These are phyloP conservation scores for Pseudozyma thailandica DNA, from an alignment of 1,284 basidiomycete genomes.

Conservation along the genomic window DNA sequence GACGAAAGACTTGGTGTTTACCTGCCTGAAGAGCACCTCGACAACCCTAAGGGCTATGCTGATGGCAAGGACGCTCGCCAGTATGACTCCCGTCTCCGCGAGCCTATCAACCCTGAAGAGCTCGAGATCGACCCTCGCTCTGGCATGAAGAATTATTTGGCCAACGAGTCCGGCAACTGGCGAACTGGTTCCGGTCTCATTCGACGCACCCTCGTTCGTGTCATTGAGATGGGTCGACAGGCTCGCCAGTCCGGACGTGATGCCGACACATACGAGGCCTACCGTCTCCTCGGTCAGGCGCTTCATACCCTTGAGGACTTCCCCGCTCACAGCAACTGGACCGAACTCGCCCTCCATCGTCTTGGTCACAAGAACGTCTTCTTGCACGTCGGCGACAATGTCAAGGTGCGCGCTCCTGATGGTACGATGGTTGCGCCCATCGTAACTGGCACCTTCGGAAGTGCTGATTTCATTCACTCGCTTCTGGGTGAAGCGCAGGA, in stretches of 20 bases:
- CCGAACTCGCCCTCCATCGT: conserved; percentile 74
- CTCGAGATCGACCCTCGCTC: conserved; percentile 85
- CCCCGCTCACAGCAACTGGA: conserved; percentile 77
- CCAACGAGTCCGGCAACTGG: conserved; percentile 80
- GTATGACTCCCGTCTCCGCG: conserved; percentile 80
- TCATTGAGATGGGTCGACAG: conserved; percentile 74
- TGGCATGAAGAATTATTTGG: conserved; percentile 97
- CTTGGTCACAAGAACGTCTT: conserved; percentile 84
- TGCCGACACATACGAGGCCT: conserved; percentile 78
- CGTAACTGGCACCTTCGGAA: conserved; percentile 89
- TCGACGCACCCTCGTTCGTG: conserved; percentile 79
- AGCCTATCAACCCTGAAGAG: conserved; percentile 80
- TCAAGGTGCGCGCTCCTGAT: conserved; percentile 79
- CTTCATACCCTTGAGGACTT: conserved; percentile 87
- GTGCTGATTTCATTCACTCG: conserved; percentile 76
- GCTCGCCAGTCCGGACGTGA: conserved; percentile 73
- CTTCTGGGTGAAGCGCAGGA: conserved; percentile 73
- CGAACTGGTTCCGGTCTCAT: conserved; percentile 88
- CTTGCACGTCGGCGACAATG: conserved; percentile 84
- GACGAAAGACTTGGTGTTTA: conserved; percentile 85
- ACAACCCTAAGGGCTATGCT: conserved; percentile 71
- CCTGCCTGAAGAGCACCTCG: conserved; percentile 86
- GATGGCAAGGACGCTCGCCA: conserved; percentile 81
- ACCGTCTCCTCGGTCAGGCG: conserved; percentile 59
- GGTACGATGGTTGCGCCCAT: conserved; percentile 82